Evolutionary conservation across 2,329 filamentous ascomycete species (phyloP).

Genomic region (Clonostachys byssicola): DNA sequence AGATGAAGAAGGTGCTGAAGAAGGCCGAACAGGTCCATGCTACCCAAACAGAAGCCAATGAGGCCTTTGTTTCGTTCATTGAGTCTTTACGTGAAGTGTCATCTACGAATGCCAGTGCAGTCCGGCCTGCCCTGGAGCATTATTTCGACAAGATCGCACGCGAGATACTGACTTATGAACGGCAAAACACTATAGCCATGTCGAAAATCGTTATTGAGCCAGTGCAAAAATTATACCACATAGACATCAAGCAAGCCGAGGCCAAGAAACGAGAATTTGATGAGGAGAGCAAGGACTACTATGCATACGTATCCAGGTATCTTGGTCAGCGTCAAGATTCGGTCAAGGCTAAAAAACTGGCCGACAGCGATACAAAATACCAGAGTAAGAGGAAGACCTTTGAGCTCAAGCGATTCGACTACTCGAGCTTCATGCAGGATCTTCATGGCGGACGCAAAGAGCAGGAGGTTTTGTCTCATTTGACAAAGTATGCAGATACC

Average conservation of each 20-base stretch:
- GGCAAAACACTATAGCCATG: conserved; percentile 76
- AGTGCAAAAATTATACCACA: conserved; percentile 82
- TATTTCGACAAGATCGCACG: conserved; percentile 97
- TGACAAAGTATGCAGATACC: conserved; percentile 89
- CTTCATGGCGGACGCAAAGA: conserved; percentile 98
- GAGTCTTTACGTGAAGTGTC: conserved; percentile 84
- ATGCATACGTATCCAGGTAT: conserved; percentile 90
- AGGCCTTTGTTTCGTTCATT: conserved; percentile 77
- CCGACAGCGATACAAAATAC: conserved; percentile 93
- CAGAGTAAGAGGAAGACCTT: conserved; percentile 91
- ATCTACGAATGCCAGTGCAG: conserved; percentile 87
- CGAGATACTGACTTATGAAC: conserved; percentile 85
- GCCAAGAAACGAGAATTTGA: conserved; percentile 97
- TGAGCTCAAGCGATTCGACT: conserved; percentile 96
- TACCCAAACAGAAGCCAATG: conserved; percentile 80
- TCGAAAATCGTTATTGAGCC: conserved; percentile 95
- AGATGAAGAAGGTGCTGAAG: conserved; percentile 95
- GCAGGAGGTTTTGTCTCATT: conserved; percentile 89
- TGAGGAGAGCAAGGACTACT: conserved; percentile 98
- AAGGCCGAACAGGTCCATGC: conserved; percentile 84
- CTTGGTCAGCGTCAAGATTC: conserved; percentile 95
- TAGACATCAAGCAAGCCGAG: conserved; percentile 97
- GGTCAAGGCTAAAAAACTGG: conserved; percentile 94
- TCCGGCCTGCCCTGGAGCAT: conserved; percentile 94
- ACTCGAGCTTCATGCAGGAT: conserved; percentile 98